phyloP scores from a whole-genome alignment of 1,139 yeast genomes.

The Blastobotrys arbuscula region DNA sequence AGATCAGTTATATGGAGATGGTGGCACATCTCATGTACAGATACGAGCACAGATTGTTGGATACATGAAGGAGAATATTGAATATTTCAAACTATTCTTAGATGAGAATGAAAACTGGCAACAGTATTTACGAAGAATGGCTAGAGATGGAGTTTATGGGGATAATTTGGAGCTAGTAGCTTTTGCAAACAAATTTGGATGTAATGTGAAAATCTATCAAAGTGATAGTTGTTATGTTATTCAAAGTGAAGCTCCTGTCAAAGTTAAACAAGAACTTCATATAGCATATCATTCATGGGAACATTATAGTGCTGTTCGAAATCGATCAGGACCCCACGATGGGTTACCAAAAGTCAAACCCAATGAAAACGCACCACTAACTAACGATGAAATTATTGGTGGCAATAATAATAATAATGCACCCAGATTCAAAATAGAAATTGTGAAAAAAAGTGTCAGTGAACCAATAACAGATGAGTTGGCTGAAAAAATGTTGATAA shows the following conservation, averaged over 20 bases:
- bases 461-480: constrained; percentile 17
- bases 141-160: constrained; percentile 38
- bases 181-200: constrained; percentile 32
- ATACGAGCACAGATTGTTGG: constrained; percentile 33
- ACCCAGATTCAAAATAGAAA: constrained; percentile 32
- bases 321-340: constrained; percentile 35
- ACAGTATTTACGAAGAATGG: constrained; percentile 34
- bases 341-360: constrained; percentile 35
- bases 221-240: constrained; percentile 35
- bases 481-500: constrained; percentile 19
- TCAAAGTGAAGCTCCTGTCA: constrained; percentile 16
- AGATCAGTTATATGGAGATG: constrained; percentile 39
- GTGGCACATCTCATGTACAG: constrained; percentile 28
- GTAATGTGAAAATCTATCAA: constrained; percentile 37
- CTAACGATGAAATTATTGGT: constrained; percentile 2
- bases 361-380: constrained; percentile 10
- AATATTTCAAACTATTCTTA: constrained; percentile 30
- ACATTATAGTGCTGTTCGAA: constrained; percentile 39
- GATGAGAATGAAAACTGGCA: constrained; percentile 32
- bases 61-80: constrained; percentile 31
- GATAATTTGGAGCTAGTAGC: constrained; percentile 41
- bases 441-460: constrained; percentile 27
- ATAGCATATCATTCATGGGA: constrained; percentile 42
- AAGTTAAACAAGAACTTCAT: constrained; percentile 26
- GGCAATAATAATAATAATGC: constrained; percentile 10